Evolutionary conservation across 495 filamentous ascomycete species (phyloP).

Genomic region (Hapsidospora chrysogenum): DNA sequence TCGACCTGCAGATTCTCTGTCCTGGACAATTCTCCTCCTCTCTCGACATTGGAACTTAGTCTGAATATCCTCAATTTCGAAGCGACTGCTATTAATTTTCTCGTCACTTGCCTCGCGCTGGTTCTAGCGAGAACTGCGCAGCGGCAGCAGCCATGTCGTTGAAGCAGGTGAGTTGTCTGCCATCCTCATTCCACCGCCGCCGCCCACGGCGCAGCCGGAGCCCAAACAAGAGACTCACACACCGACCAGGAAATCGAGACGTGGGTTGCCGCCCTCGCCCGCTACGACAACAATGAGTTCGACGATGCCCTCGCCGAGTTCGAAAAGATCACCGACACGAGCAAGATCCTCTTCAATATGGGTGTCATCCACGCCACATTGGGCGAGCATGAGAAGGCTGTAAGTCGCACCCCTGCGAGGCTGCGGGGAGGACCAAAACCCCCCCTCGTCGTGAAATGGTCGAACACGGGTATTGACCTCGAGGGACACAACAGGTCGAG

Average conservation of each 20-base stretch:
- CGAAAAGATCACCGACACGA: constrained; percentile 81
- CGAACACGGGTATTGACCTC: not conserved
- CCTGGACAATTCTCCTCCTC: too few species aligned
- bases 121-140: not conserved
- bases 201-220: not conserved
- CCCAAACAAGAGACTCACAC: too few species aligned
- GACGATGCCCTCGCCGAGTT: constrained; percentile 72
- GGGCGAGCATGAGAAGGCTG: constrained; percentile 90
- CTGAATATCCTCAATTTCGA: not conserved
- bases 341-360: constrained; percentile 97
- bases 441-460: not conserved
- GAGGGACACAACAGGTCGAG: constrained; percentile 46
- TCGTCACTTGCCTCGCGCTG: not conserved
- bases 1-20: too few species aligned
- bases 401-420: constrained; percentile 33
- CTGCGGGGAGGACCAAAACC: not conserved
- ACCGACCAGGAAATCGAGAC: constrained; percentile 87
- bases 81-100: too few species aligned
- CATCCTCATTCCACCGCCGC: not conserved
- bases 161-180: constrained; percentile 44
- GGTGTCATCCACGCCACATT: constrained; percentile 95
- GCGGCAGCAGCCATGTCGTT: constrained; percentile 40
- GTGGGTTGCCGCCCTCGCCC: constrained; percentile 81
- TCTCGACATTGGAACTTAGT: not conserved
- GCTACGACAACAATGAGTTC: constrained; percentile 95